A percentile compares a stretch with the other conserved stretches of the same genome.
These are phyloP conservation scores for Digitaria exilis DNA, from an alignment of 202 grass and related monocot genomes.

Conservation along the genomic window DNA sequence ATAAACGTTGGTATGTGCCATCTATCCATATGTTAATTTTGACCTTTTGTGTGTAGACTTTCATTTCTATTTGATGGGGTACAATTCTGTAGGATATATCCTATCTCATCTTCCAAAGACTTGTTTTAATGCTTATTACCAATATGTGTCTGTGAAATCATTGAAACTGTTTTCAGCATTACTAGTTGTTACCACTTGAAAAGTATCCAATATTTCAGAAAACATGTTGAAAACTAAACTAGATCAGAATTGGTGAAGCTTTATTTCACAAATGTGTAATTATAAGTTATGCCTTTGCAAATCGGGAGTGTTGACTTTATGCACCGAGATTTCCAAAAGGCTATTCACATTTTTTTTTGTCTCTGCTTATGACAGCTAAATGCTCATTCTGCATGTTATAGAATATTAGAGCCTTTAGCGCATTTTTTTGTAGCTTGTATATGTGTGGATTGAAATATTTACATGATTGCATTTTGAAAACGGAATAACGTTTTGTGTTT, in stretches of 20 bases:
- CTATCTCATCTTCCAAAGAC: constrained; percentile 23
- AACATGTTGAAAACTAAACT: not conserved
- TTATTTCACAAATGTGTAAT: not conserved
- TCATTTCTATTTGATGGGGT: constrained; percentile 4
- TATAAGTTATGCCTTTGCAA: not conserved
- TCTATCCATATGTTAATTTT: constrained; percentile 1
- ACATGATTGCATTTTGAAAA: constrained; percentile 22
- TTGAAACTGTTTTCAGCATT: constrained; percentile 2
- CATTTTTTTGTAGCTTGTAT: not conserved
- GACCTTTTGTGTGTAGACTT: not conserved
- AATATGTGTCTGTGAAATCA: not conserved
- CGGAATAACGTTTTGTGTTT: constrained; percentile 31
- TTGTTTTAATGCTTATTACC: not conserved
- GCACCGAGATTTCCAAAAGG: too few relatives aligned
- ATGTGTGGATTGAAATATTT: not conserved
- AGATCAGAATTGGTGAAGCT: not conserved
- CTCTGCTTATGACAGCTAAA: constrained; percentile 9
- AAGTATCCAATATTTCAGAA: not conserved
- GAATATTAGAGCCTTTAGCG: not conserved
- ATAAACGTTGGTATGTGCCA: constrained; percentile 87
- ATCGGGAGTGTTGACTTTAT: too few relatives aligned
- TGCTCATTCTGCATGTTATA: constrained; percentile 1
- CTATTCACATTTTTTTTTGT: not conserved
- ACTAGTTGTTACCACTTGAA: not conserved
- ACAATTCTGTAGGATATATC: constrained; percentile 23